These are phyloP conservation scores for Xerocomus potaroensis DNA, from an alignment of 768 basidiomycete species.

Conservation along the genomic window DNA sequence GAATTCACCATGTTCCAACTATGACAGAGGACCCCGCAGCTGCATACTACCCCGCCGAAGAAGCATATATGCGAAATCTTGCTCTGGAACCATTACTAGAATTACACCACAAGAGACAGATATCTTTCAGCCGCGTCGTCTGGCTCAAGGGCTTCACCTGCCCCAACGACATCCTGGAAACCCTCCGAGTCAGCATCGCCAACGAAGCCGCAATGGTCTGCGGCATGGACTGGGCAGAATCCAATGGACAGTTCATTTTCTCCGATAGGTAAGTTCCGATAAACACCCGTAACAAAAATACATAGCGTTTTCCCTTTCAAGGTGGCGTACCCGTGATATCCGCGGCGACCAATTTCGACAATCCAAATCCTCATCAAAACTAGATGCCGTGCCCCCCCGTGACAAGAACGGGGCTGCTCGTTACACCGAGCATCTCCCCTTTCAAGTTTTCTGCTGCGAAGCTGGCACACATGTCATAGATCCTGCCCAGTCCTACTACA, in stretches of 20 bases:
- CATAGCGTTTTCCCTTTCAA: constrained; percentile 25
- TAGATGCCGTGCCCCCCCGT: constrained; percentile 88
- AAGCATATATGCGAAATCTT: constrained; percentile 90
- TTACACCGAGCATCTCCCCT: constrained; percentile 89
- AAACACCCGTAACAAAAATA: too few species aligned
- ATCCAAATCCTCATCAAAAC: constrained; percentile 88
- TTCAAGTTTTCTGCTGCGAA: constrained; percentile 99
- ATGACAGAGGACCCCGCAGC: constrained; percentile 89
- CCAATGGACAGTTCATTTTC: constrained; percentile 96
- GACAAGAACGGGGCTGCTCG: constrained; percentile 77
- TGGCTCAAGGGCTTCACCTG: constrained; percentile 99
- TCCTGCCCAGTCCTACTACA: constrained; percentile 93
- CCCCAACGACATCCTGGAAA: constrained; percentile 96
- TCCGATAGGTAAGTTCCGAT: constrained; percentile 73
- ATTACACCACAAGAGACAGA: constrained; percentile 65
- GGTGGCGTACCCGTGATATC: constrained; percentile 97
- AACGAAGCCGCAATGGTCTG: constrained; percentile 98
- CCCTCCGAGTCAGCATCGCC: constrained; percentile 80
- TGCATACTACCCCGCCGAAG: constrained; percentile 94
- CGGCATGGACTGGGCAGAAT: constrained; percentile 99
- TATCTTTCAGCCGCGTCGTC: constrained; percentile 86
- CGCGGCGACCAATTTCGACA: constrained; percentile 98
- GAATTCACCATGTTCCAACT: constrained; percentile 85
- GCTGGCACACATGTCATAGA: constrained; percentile 97
- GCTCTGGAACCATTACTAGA: constrained; percentile 89